phyloP scores from a whole-genome alignment of 352 stramenopile species.

The Saprolegnia parasitica region DNA sequence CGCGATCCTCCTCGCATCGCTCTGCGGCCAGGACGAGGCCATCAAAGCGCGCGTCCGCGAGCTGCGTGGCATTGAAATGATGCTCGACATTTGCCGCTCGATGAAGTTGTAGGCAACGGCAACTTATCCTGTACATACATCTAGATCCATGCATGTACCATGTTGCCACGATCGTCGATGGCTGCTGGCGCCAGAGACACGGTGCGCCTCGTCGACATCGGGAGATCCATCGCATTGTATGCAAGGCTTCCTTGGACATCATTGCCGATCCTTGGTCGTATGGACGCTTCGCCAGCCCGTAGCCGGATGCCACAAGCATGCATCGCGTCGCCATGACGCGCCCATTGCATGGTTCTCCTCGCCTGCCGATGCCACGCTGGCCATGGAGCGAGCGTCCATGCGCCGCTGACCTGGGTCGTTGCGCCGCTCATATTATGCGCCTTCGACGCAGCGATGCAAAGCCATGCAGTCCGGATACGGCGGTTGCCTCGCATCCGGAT shows the following conservation, averaged over 20 bases:
- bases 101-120: constrained; percentile 17
- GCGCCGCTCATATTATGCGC: constrained; percentile 2
- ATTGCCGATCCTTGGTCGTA: background rate
- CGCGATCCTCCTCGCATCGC: constrained; percentile 62
- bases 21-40: constrained; percentile 46
- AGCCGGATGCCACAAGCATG: too few relatives aligned
- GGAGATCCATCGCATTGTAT: background rate
- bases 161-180: too few relatives aligned
- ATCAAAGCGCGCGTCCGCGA: constrained; percentile 55
- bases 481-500: constrained; percentile 17
- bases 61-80: constrained; percentile 75
- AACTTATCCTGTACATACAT: background rate
- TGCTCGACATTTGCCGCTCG: constrained; percentile 57
- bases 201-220: too few relatives aligned
- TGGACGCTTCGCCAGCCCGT: background rate
- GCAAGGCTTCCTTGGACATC: background rate
- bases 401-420: background rate
- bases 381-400: background rate
- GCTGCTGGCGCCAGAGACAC: too few relatives aligned
- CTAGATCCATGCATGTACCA: too few relatives aligned
- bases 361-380: too few relatives aligned
- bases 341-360: too few relatives aligned
- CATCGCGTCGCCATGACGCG: too few relatives aligned
- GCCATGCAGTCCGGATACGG: background rate
- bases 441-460: background rate